Evolutionary conservation across 2,329 filamentous ascomycete genomes (phyloP).

Genomic region (Ustilaginoidea virens): DNA sequence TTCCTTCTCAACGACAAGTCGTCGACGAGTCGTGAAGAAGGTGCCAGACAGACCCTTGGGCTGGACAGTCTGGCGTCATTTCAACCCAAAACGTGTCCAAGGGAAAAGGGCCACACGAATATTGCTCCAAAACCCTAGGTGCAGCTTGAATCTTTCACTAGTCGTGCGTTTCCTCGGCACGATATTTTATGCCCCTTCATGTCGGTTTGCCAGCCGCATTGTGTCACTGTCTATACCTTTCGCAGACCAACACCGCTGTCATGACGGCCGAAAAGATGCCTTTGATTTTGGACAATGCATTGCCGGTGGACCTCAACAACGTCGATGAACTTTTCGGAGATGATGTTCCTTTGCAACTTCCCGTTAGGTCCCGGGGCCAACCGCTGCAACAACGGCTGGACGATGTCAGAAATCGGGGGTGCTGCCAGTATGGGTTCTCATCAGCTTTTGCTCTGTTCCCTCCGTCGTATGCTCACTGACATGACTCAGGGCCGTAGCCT

Average conservation of each 20-base stretch:
- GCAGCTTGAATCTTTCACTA: background rate
- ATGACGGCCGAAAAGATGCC: conserved; percentile 27
- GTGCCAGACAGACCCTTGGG: no score
- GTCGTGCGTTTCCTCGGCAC: no score
- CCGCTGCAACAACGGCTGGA: conserved; percentile 60
- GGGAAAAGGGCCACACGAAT: no score
- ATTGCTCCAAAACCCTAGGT: no score
- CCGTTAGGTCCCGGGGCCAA: conserved; percentile 31
- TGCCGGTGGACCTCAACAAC: conserved; percentile 39
- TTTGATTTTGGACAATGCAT: conserved; percentile 24
- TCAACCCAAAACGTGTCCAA: no score
- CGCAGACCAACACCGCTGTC: conserved; percentile 1
- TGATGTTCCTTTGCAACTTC: conserved; percentile 41
- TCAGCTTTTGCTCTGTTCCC: no score
- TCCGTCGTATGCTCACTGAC: no score
- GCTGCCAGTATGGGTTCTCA: conserved; percentile 58
- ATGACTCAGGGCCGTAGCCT: conserved; percentile 65
- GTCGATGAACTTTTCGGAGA: conserved; percentile 68
- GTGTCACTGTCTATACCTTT: background rate
- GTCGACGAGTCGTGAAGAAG: no score
- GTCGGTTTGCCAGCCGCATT: no score
- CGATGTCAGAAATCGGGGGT: conserved; percentile 60
- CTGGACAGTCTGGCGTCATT: no score
- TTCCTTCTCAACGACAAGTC: no score
- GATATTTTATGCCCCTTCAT: no score